Conservation (phyloP, 129 eudicot genomes). For the Chrysanthemum lavandulifolium region DNA sequence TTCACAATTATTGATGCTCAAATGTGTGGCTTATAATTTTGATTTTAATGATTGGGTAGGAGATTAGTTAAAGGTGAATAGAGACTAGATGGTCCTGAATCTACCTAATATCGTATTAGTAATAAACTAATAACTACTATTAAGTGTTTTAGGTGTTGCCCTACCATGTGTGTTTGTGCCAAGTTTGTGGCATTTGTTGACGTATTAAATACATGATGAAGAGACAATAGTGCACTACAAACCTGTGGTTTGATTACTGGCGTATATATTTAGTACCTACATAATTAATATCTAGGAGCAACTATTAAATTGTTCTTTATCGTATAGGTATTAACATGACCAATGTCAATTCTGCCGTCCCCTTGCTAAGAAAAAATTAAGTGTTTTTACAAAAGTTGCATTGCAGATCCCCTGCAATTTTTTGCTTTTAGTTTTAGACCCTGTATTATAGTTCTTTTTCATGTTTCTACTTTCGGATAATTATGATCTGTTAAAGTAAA, state of each 20-base stretch:
- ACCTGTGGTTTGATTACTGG: neutral
- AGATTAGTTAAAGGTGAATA: neutral
- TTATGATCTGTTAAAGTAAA: too few species aligned
- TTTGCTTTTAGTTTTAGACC: too few species aligned
- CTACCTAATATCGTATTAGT: neutral
- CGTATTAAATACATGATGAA: constrained; percentile 5
- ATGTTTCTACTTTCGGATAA: too few species aligned
- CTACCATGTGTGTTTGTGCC: constrained; percentile 13
- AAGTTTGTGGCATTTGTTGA: constrained; percentile 11
- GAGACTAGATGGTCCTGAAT: constrained; percentile 1
- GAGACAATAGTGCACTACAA: neutral
- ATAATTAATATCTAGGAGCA: neutral
- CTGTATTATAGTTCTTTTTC: too few species aligned
- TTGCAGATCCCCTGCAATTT: too few species aligned
- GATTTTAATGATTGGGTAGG: neutral
- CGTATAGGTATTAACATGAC: too few species aligned
- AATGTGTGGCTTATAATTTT: neutral
- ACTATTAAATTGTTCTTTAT: too few species aligned
- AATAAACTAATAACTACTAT: neutral
- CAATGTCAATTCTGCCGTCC: too few species aligned
- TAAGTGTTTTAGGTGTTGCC: constrained; percentile 2
- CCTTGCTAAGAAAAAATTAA: too few species aligned
- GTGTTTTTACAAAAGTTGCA: too few species aligned
- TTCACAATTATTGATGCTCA: neutral
- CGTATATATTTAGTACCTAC: neutral